These are phyloP conservation scores for Blastobotrys capitulatus DNA, from an alignment of 1,139 yeast genomes.

Conservation along the genomic window DNA sequence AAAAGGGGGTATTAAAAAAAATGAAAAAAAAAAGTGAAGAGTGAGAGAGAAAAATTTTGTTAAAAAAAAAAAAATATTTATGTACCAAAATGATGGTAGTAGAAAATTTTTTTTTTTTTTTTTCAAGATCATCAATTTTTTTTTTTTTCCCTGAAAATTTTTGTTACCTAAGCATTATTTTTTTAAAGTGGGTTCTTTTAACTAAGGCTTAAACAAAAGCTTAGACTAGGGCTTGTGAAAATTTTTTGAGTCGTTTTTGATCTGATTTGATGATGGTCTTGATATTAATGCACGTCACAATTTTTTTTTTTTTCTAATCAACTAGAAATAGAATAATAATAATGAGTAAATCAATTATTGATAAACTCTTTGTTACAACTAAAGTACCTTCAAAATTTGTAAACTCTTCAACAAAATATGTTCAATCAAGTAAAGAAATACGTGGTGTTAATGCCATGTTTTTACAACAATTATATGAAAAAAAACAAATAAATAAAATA, in stretches of 20 bases:
- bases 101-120: no score
- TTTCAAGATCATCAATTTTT: no score
- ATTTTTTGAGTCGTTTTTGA: no score
- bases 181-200: no score
- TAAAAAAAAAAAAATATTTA: neutral
- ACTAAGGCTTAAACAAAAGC: no score
- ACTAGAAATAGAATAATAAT: neutral
- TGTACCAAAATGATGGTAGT: no score
- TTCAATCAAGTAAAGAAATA: conserved; percentile 16
- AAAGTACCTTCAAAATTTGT: conserved; percentile 13
- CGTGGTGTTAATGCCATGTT: conserved; percentile 25
- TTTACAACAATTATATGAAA: conserved; percentile 20
- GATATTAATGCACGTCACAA: no score
- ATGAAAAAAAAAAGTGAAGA: neutral
- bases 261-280: no score
- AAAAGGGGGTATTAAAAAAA: neutral
- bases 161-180: no score
- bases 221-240: no score
- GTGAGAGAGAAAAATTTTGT: neutral
- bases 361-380: neutral
- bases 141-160: no score
- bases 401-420: conserved; percentile 21
- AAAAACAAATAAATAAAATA: conserved; percentile 13
- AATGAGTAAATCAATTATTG: neutral
- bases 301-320: neutral